Evolutionary conservation across 768 basidiomycete genomes (phyloP).

Genomic region (Tricholomella constricta): DNA sequence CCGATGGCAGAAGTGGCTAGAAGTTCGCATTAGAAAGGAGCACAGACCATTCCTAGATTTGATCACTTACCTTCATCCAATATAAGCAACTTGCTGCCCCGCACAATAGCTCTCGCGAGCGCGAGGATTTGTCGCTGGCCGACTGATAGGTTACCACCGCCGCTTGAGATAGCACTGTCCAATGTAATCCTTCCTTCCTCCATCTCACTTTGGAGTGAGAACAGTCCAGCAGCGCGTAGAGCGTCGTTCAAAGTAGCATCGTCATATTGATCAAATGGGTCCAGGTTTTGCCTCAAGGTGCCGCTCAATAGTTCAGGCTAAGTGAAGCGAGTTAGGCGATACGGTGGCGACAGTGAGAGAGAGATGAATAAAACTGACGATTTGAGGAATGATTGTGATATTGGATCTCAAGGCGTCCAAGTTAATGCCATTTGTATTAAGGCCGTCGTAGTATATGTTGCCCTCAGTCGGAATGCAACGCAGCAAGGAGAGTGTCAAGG

Average conservation of each 20-base stretch:
- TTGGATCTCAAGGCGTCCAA: slow-evolving; percentile 56
- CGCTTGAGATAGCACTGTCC: slow-evolving; percentile 47
- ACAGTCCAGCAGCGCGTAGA: slow-evolving; percentile 41
- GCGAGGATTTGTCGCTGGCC: slow-evolving; percentile 76
- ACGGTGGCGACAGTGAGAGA: background rate
- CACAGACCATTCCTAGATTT: slow-evolving; percentile 36
- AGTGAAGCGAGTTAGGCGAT: background rate
- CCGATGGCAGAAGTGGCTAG: slow-evolving; percentile 52
- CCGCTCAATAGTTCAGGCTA: slow-evolving; percentile 59
- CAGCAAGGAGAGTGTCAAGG: slow-evolving; percentile 57
- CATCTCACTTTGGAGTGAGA: slow-evolving; percentile 42
- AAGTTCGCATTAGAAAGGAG: slow-evolving; percentile 18
- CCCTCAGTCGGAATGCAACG: slow-evolving; percentile 61
- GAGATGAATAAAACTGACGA: slow-evolving; percentile 32
- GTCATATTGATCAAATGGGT: slow-evolving; percentile 62
- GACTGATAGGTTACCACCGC: slow-evolving; percentile 73
- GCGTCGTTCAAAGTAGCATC: slow-evolving; percentile 46
- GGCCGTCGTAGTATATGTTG: slow-evolving; percentile 55
- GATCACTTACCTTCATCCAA: slow-evolving; percentile 55
- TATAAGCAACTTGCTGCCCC: slow-evolving; percentile 60
- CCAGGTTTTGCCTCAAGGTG: slow-evolving; percentile 65
- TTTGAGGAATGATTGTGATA: slow-evolving; percentile 62
- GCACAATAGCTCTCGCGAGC: slow-evolving; percentile 61
- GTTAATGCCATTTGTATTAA: slow-evolving; percentile 49
- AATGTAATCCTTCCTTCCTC: slow-evolving; percentile 50